Evolutionary conservation across 2,329 filamentous ascomycete genomes (phyloP).

Genomic region (Fusarium lateritium): DNA sequence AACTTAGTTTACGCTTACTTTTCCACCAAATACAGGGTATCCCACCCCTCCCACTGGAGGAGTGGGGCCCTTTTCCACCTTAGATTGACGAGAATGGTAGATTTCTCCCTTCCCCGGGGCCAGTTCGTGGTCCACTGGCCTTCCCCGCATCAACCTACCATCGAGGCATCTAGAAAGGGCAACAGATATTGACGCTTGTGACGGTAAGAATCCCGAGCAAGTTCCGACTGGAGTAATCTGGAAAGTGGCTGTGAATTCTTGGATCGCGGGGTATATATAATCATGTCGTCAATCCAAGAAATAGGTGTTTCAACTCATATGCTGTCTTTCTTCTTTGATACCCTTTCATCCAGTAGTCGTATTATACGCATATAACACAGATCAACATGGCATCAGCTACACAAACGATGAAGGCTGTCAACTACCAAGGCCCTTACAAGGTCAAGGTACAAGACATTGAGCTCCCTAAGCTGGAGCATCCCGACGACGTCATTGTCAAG

Average conservation of each 20-base stretch:
- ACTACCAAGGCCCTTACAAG: conserved; percentile 73
- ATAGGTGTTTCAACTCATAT: neutral
- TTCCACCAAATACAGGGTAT: neutral
- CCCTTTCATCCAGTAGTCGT: neutral
- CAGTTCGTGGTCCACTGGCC: neutral
- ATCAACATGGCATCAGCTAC: conserved; percentile 37
- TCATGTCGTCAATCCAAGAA: neutral
- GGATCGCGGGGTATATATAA: conserved; percentile 35
- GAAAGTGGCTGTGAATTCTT: conserved; percentile 21
- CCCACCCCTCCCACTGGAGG: neutral
- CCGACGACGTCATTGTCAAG: conserved; percentile 76
- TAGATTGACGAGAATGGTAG: conserved; percentile 14
- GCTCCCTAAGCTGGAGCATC: conserved; percentile 71
- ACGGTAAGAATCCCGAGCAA: conserved; percentile 30
- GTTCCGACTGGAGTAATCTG: conserved; percentile 16
- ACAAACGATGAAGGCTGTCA: conserved; percentile 71
- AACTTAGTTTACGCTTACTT: neutral
- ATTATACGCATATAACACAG: neutral
- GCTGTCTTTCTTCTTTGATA: neutral
- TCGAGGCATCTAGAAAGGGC: conserved; percentile 28
- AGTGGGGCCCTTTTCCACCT: conserved; percentile 4
- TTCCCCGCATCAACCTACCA: conserved; percentile 35
- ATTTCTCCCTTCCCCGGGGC: neutral
- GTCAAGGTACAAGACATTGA: conserved; percentile 74
- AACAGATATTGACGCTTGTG: conserved; percentile 12